Evolutionary conservation across 2,329 filamentous ascomycete species (phyloP).

Genomic region (Verticillium nubilum): DNA sequence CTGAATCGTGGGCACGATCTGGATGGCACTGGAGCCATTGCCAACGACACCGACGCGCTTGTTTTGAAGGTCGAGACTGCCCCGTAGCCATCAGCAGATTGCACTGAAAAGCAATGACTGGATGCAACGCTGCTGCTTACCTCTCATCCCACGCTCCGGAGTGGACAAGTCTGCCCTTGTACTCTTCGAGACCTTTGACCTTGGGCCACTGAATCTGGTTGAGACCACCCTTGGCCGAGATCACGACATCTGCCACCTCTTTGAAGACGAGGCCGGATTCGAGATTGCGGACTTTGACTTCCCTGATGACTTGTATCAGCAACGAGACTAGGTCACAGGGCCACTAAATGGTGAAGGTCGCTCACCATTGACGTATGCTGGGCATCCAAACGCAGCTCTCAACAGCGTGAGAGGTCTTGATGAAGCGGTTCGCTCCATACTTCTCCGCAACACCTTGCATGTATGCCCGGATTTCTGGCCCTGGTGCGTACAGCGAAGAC

Average conservation of each 20-base stretch:
- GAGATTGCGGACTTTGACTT: neutral
- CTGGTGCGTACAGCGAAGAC: conserved; percentile 3
- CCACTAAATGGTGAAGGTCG: neutral
- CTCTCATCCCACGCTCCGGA: neutral
- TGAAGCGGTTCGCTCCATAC: conserved; percentile 2
- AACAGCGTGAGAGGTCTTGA: conserved; percentile 1
- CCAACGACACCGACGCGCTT: conserved; percentile 30
- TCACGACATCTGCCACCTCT: neutral
- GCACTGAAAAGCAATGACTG: too few species aligned
- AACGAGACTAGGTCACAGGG: neutral
- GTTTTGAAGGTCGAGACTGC: too few species aligned
- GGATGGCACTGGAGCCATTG: conserved; percentile 23
- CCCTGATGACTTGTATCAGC: neutral
- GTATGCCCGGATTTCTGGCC: conserved; percentile 3
- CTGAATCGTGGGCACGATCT: conserved; percentile 21
- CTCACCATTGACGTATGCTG: neutral
- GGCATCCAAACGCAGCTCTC: neutral
- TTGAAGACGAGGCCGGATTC: neutral
- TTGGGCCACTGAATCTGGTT: neutral
- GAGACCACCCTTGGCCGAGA: neutral
- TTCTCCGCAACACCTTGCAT: conserved; percentile 3
- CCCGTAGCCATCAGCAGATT: too few species aligned
- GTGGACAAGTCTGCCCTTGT: neutral
- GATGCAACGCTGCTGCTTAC: neutral
- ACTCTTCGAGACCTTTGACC: neutral